Base-by-base conservation (phyloP, 495 filamentous ascomycete genomes). In the Penicillium subrubescens region DNA sequence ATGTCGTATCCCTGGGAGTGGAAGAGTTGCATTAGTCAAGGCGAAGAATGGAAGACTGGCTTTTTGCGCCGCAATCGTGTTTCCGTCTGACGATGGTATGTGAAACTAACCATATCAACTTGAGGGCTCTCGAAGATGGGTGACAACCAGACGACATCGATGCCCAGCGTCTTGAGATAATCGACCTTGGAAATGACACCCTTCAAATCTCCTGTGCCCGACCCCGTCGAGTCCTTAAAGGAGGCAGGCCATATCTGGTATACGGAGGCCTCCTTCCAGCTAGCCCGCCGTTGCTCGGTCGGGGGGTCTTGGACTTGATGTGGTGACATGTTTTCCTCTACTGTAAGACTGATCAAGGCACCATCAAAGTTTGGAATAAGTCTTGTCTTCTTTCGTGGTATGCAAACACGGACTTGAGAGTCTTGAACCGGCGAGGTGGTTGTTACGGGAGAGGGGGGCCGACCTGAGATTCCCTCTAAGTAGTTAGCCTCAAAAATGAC, bases 151-250 rank as follows among this genome's bases (percentile, higher is more conserved):
- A 89, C 73, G 14, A 83, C 74, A 66, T 89, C 84, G 56, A 87
- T 73, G 2, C 86, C 86, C 1, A 89, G 34, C 19, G 57, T 58
- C 43, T 81, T 69, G 27, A 88, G 73, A 60, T 88, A 86, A 68
- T 82, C 79, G 35, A 89, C 62, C 60, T 83, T 81, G 17, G 78
- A 76, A 55, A 84, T 80, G 25, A 89, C 79, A 7, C 87, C 87
- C 3, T 74, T 82, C 25, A 89, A 78, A 69, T 89, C 87, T 6
- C 87, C 87, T 65, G 81, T 77, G 33, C 86, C 86, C 64, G 86
- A 84, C 15, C 75, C 81, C 50, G 87, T 84, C 37, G 82, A 79
- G 72, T 88, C 86, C 70, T 83, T 87, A 57, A 75, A 79, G 25
- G 84, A 67, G 33, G 64, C 64, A 17, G 64, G 60, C 37, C 62